phyloP scores from a whole-genome alignment of 169 alveolate species.

The Condylostoma magnum region DNA sequence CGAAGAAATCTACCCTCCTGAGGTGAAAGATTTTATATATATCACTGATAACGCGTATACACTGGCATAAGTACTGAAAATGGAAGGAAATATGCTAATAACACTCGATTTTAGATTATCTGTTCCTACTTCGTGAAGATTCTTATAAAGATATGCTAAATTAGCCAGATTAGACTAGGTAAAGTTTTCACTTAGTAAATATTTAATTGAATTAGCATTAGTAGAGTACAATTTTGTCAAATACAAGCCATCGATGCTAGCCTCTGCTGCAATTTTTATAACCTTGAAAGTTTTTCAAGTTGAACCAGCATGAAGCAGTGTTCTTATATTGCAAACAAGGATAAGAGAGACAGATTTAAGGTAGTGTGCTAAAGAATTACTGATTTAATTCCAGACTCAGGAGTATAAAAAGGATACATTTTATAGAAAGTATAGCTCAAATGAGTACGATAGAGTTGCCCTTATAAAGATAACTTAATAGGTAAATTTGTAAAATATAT shows the following conservation, averaged over 20 bases:
- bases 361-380: background rate
- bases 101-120: constrained; percentile 49
- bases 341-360: background rate
- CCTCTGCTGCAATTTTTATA: constrained; percentile 74
- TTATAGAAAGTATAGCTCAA: too few species aligned
- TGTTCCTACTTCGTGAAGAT: constrained; percentile 54
- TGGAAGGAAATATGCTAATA: constrained; percentile 64
- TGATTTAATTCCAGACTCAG: too few species aligned
- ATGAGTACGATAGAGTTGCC: too few species aligned
- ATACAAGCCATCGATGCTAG: constrained; percentile 58
- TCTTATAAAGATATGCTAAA: constrained; percentile 63
- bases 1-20: constrained; percentile 87
- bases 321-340: background rate
- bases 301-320: constrained; percentile 37
- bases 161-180: constrained; percentile 44
- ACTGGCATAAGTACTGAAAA: constrained; percentile 63
- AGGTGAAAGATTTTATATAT: constrained; percentile 73
- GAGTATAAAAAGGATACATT: too few species aligned
- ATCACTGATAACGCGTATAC: constrained; percentile 81
- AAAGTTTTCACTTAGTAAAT: constrained; percentile 50
- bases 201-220: constrained; percentile 67
- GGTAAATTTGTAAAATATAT: too few species aligned
- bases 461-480: too few species aligned
- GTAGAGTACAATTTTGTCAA: constrained; percentile 65
- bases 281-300: constrained; percentile 52